These are phyloP conservation scores for Xylaria sp. DNA, from an alignment of 2,329 filamentous ascomycete species.

Conservation along the genomic window DNA sequence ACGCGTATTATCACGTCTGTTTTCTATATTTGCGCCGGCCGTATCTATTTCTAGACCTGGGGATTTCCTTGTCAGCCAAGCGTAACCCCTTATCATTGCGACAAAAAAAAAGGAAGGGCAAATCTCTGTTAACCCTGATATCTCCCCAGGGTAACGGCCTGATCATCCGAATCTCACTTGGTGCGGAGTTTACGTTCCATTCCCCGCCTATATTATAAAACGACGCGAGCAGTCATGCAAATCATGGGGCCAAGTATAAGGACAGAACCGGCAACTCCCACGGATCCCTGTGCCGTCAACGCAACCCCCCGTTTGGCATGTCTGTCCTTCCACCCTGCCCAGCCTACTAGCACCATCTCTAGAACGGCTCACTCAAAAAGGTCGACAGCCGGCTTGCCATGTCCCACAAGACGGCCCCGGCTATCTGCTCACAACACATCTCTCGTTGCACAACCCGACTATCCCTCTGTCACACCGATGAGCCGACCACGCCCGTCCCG, in stretches of 20 bases:
- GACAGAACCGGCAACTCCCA: constrained; percentile 42
- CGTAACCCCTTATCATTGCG: constrained; percentile 11
- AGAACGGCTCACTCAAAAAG: constrained; percentile 45
- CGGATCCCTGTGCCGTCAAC: constrained; percentile 44
- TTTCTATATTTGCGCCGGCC: not conserved
- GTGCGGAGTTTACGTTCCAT: constrained; percentile 32
- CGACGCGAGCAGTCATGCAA: constrained; percentile 36
- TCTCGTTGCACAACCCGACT: constrained; percentile 44
- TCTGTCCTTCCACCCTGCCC: constrained; percentile 42
- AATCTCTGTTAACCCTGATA: constrained; percentile 10
- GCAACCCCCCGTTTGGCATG: constrained; percentile 41
- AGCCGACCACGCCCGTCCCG: constrained; percentile 48
- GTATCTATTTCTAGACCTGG: constrained; percentile 7
- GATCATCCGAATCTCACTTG: constrained; percentile 23
- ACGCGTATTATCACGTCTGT: constrained; percentile 1
- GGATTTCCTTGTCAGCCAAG: constrained; percentile 1
- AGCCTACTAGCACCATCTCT: constrained; percentile 37
- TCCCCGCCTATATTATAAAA: constrained; percentile 30
- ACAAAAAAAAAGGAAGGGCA: constrained; percentile 18
- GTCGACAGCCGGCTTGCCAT: constrained; percentile 40
- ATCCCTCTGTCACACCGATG: constrained; percentile 50
- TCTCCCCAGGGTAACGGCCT: constrained; percentile 17
- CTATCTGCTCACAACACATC: constrained; percentile 45
- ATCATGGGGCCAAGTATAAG: constrained; percentile 43
- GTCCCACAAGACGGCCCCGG: constrained; percentile 47